Conservation (phyloP, 179 eudicot species). For the Drosera spatulata region DNA sequence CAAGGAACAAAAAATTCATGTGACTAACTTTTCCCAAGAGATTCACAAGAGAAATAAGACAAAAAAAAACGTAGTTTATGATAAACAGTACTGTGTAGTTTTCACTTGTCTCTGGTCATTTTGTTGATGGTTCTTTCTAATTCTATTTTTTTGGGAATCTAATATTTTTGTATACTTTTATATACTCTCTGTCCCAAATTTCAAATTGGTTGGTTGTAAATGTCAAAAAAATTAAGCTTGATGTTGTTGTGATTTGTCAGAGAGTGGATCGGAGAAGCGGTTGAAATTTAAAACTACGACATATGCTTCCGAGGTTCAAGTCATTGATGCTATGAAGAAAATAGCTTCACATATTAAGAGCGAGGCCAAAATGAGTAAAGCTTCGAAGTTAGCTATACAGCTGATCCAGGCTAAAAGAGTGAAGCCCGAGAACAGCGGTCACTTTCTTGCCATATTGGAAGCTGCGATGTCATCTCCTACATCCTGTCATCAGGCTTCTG, state of each 20-base stretch:
- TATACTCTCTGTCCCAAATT: neutral
- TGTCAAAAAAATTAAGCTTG: slow-evolving; percentile 5
- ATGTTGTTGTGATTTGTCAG: slow-evolving; percentile 12
- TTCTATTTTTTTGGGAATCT: neutral
- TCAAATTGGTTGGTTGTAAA: neutral
- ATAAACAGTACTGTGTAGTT: neutral
- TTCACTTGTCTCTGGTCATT: too few relatives aligned
- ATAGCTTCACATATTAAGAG: slow-evolving; percentile 78
- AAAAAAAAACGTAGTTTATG: too few relatives aligned
- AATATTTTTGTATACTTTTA: neutral
- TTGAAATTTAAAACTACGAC: slow-evolving; percentile 82
- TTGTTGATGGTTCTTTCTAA: neutral
- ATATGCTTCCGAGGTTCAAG: slow-evolving; percentile 71
- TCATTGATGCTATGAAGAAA: slow-evolving; percentile 87
- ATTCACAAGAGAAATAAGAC: too few relatives aligned
- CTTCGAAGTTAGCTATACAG: slow-evolving; percentile 89
- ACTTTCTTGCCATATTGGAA: slow-evolving; percentile 72
- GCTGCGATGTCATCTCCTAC: slow-evolving; percentile 68
- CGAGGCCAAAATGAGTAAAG: slow-evolving; percentile 61
- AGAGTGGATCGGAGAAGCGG: slow-evolving; percentile 37
- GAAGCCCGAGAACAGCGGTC: slow-evolving; percentile 51
- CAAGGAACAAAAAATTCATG: neutral
- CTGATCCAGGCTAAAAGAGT: slow-evolving; percentile 84
- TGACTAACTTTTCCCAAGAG: neutral
- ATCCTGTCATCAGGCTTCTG: slow-evolving; percentile 57